These are phyloP conservation scores for Dendrobium huoshanense DNA, from an alignment of 106 monocot genomes.

Conservation along the genomic window DNA sequence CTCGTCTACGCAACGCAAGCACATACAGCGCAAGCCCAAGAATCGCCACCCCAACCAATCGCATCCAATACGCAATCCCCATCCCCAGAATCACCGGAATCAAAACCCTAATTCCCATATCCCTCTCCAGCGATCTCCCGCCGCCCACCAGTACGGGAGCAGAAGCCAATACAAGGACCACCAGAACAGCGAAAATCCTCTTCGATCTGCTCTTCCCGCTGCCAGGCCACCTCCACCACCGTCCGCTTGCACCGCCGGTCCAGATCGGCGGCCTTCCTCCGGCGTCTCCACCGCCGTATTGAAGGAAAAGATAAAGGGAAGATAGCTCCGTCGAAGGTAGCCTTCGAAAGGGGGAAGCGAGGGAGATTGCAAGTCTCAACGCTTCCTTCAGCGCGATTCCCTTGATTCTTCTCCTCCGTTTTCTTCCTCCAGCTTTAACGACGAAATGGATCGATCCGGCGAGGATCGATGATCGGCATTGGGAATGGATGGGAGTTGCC, in stretches of 20 bases:
- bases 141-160: not conserved
- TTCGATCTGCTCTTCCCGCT: not conserved
- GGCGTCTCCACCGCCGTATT: not conserved
- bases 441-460: not conserved
- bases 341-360: not conserved
- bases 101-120: not conserved
- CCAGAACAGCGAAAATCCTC: not conserved
- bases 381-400: not conserved
- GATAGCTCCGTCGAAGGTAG: not conserved
- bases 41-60: not conserved
- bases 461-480: not conserved
- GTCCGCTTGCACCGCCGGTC: not conserved
- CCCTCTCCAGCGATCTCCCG: not conserved
- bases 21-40: not conserved
- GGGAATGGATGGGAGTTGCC: not conserved
- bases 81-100: constrained; percentile 1
- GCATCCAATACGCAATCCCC: not conserved
- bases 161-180: not conserved
- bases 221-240: not conserved
- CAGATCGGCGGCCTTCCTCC: not conserved
- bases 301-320: not conserved
- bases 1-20: not conserved
- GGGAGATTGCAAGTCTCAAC: not conserved
- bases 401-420: not conserved
- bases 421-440: not conserved